A percentile compares a stretch with the other conserved stretches of the same genome.
phyloP scores from a whole-genome alignment of 306 rosid genomes.

The Gleditsia sinensis region DNA sequence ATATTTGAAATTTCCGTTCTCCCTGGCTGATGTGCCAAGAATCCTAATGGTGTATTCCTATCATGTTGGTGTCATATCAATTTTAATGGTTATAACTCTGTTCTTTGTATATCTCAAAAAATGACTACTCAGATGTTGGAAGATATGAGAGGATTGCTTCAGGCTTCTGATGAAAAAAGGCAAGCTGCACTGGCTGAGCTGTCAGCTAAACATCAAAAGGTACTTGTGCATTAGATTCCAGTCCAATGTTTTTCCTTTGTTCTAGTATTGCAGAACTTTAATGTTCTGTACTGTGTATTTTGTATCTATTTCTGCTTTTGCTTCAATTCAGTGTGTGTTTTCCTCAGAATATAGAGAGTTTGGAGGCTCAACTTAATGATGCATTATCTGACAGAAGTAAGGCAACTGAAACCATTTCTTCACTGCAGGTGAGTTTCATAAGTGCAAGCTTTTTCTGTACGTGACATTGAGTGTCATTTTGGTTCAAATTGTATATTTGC shows the following conservation, averaged over 20 bases:
- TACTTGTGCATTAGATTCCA: conserved; percentile 35
- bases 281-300: conserved; percentile 17
- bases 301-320: conserved; percentile 20
- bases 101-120: conserved; percentile 40
- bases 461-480: background rate
- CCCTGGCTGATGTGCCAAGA: background rate
- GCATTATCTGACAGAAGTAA: conserved; percentile 83
- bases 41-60: conserved; percentile 1
- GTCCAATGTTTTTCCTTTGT: background rate
- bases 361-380: conserved; percentile 95
- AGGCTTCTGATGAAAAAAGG: conserved; percentile 88
- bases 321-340: conserved; percentile 34
- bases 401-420: conserved; percentile 88
- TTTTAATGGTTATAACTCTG: conserved; percentile 4
- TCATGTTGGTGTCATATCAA: conserved; percentile 10
- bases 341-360: conserved; percentile 79
- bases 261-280: background rate
- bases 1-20: conserved; percentile 15
- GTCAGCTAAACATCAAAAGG: conserved; percentile 93
- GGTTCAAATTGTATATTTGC: background rate
- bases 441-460: conserved; percentile 15
- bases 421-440: conserved; percentile 77
- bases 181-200: conserved; percentile 86
- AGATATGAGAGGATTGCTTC: conserved; percentile 76
- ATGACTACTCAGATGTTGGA: conserved; percentile 72